Evolutionary conservation across 176 grass and related monocot species (phyloP).

Genomic region (Carex pumila): DNA sequence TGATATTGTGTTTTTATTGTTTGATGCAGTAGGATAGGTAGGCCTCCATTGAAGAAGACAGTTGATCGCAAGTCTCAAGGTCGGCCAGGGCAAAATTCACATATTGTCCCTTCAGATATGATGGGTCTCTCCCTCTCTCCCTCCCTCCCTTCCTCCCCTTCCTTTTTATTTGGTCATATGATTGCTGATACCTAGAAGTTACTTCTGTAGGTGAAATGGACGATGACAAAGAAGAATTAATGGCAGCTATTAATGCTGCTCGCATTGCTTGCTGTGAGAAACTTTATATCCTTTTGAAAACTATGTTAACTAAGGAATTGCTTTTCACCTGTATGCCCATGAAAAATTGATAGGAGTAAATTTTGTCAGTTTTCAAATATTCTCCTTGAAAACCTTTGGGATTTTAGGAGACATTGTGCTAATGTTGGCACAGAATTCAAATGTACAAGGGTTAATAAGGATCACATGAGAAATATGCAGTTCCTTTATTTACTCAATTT

Average conservation of each 20-base stretch:
- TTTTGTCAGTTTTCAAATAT: neutral
- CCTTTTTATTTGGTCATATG: neutral
- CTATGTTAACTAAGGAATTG: neutral
- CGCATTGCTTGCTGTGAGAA: slow-evolving; percentile 50
- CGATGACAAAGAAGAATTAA: slow-evolving; percentile 74
- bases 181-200: slow-evolving; percentile 1
- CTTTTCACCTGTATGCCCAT: neutral
- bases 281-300: neutral
- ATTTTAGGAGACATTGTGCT: neutral
- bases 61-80: slow-evolving; percentile 55
- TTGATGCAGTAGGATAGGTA: slow-evolving; percentile 54
- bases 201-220: slow-evolving; percentile 51
- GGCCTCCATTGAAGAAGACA: slow-evolving; percentile 47
- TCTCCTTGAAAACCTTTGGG: neutral
- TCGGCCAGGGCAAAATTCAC: slow-evolving; percentile 34
- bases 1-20: slow-evolving; percentile 23
- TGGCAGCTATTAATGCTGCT: slow-evolving; percentile 70
- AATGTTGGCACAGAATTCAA: neutral
- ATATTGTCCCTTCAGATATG: slow-evolving; percentile 33
- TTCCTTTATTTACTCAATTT: neutral
- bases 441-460: neutral
- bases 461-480: slow-evolving; percentile 13
- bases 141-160: neutral
- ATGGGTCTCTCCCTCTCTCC: slow-evolving; percentile 28
- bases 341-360: neutral